Evolutionary conservation across 768 basidiomycete species (phyloP).

Genomic region (Pulveroboletus sp.): DNA sequence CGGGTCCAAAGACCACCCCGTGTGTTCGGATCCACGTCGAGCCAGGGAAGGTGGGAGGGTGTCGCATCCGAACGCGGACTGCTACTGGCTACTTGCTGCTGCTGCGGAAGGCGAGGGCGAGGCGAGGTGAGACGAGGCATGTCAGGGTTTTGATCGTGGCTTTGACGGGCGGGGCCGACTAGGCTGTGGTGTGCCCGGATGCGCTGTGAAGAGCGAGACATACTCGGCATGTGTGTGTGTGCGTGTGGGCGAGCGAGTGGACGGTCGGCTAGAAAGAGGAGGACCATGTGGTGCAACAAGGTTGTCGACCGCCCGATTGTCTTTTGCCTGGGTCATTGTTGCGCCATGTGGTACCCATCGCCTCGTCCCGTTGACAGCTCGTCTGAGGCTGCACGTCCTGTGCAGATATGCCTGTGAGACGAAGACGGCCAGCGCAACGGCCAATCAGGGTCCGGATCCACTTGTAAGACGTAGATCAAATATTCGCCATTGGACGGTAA

Average conservation of each 20-base stretch:
- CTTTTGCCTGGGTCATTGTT: not conserved
- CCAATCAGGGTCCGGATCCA: not conserved
- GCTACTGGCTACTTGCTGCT: too few relatives aligned
- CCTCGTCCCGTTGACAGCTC: not conserved
- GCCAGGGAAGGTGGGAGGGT: too few relatives aligned
- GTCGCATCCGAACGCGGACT: too few relatives aligned
- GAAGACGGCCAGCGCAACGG: not conserved
- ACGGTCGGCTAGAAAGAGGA: not conserved
- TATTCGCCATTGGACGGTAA: not conserved
- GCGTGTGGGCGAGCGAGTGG: not conserved
- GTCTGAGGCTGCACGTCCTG: not conserved
- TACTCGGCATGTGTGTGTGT: not conserved
- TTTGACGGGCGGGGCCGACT: constrained; percentile 7
- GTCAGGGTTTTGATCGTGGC: constrained; percentile 11
- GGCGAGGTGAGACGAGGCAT: too few relatives aligned
- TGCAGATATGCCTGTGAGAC: not conserved
- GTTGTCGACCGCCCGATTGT: not conserved
- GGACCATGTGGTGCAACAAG: not conserved
- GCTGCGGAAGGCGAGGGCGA: constrained; percentile 1
- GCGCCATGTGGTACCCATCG: constrained; percentile 6
- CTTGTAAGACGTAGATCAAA: not conserved
- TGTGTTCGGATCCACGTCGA: too few relatives aligned
- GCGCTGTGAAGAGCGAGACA: not conserved
- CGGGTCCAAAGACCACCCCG: too few relatives aligned
- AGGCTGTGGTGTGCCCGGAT: constrained; percentile 8